phyloP scores from a whole-genome alignment of 1,284 basidiomycete genomes.

The Cystobasidiaceae sp. region DNA sequence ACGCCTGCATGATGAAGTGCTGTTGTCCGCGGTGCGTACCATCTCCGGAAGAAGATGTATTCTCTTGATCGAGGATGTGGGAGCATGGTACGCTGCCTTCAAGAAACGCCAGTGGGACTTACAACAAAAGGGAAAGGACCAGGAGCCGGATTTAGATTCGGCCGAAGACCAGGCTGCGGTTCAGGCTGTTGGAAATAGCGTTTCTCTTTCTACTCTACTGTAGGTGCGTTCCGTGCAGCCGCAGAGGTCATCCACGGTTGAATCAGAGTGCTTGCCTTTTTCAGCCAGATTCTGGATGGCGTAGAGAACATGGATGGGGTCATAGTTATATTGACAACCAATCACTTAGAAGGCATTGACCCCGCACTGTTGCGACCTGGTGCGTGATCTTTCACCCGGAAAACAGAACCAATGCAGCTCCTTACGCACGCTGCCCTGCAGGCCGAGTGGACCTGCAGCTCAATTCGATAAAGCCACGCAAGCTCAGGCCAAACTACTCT shows the following conservation, averaged over 20 bases:
- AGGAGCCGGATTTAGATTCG: no score
- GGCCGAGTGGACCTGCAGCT: neutral
- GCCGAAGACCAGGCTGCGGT: no score
- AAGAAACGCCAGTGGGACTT: neutral
- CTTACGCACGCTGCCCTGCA: no score
- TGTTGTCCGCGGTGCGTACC: neutral
- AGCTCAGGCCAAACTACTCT: neutral
- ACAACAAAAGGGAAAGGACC: no score
- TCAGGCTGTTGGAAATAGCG: no score
- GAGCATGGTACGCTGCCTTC: neutral
- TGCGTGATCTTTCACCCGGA: no score
- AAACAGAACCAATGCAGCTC: no score
- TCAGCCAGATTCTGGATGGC: no score
- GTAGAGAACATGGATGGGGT: neutral
- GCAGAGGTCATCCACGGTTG: no score
- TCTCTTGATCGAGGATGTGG: neutral
- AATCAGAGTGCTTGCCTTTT: no score
- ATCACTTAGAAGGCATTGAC: constrained; percentile 62
- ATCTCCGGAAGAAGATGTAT: neutral
- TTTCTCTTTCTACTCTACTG: neutral
- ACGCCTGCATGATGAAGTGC: neutral
- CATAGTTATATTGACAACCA: constrained; percentile 59
- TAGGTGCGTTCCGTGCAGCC: no score
- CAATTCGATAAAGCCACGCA: neutral
- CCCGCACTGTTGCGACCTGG: constrained; percentile 62